Evolutionary conservation across 495 filamentous ascomycete species (phyloP).

Genomic region (Apodospora peruviana): DNA sequence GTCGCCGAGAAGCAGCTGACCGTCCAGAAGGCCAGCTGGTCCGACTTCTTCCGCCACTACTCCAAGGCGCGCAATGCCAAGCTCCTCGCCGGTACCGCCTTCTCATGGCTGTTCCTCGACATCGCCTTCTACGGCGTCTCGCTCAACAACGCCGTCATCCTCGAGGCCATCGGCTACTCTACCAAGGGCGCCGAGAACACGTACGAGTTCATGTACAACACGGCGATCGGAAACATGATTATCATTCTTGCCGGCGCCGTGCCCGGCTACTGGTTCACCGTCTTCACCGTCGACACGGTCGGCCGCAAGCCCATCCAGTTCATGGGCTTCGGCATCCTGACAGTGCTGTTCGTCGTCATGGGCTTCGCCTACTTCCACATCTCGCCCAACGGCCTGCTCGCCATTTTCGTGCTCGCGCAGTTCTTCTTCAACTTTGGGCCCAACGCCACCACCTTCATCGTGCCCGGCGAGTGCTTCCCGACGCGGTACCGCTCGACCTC

Average conservation of each 20-base stretch:
- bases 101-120: slow-evolving; percentile 66
- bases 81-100: slow-evolving; percentile 69
- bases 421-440: slow-evolving; percentile 70
- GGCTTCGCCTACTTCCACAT: slow-evolving; percentile 60
- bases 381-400: slow-evolving; percentile 51
- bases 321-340: slow-evolving; percentile 67
- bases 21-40: slow-evolving; percentile 58
- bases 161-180: slow-evolving; percentile 63
- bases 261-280: slow-evolving; percentile 72
- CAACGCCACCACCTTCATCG: slow-evolving; percentile 85
- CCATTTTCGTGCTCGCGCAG: slow-evolving; percentile 75
- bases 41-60: slow-evolving; percentile 62
- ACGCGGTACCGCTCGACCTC: slow-evolving; percentile 80
- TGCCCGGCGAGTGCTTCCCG: slow-evolving; percentile 86
- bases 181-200: slow-evolving; percentile 43
- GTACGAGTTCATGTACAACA: slow-evolving; percentile 65
- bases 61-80: slow-evolving; percentile 60
- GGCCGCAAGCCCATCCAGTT: slow-evolving; percentile 81
- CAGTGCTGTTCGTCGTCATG: slow-evolving; percentile 64
- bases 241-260: slow-evolving; percentile 70
- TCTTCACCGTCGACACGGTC: slow-evolving; percentile 61
- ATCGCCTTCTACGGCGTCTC: slow-evolving; percentile 68
- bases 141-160: slow-evolving; percentile 67
- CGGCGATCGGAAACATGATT: slow-evolving; percentile 69
- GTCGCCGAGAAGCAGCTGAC: slow-evolving; percentile 41